Conservation (phyloP, 1,284 basidiomycete species). For the Lignosus rhinocerotis region DNA sequence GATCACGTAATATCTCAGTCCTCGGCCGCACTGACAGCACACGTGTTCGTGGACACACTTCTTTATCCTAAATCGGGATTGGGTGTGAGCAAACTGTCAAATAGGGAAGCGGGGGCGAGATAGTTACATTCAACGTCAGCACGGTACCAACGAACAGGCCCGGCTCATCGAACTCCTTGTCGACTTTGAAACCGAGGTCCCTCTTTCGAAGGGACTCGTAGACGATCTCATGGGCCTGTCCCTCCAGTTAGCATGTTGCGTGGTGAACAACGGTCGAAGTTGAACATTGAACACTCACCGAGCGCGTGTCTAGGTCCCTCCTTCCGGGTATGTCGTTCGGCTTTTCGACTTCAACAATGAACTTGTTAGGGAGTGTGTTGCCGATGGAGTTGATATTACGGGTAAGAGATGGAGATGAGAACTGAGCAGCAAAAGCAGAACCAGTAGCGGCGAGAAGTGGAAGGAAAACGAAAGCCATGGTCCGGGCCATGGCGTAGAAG, state of each 20-base stretch:
- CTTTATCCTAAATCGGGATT: slow-evolving; percentile 1
- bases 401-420: slow-evolving; percentile 14
- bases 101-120: not conserved
- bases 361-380: slow-evolving; percentile 45
- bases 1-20: not conserved
- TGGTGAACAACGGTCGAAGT: not conserved
- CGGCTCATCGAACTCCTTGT: slow-evolving; percentile 41
- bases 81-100: not conserved
- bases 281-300: slow-evolving; percentile 16
- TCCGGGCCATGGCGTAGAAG: slow-evolving; percentile 8
- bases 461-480: slow-evolving; percentile 12
- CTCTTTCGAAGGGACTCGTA: slow-evolving; percentile 39
- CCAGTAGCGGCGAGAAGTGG: slow-evolving; percentile 11
- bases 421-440: slow-evolving; percentile 10
- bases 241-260: not conserved
- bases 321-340: slow-evolving; percentile 40
- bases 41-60: slow-evolving; percentile 4
- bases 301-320: slow-evolving; percentile 32
- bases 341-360: slow-evolving; percentile 51
- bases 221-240: slow-evolving; percentile 38
- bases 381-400: slow-evolving; percentile 8
- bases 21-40: not conserved
- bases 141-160: slow-evolving; percentile 48
- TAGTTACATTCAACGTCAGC: slow-evolving; percentile 36
- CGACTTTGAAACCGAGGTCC: slow-evolving; percentile 38